Base-by-base conservation (phyloP, 805 yeast genomes). In the Ogataea populi-albae region DNA sequence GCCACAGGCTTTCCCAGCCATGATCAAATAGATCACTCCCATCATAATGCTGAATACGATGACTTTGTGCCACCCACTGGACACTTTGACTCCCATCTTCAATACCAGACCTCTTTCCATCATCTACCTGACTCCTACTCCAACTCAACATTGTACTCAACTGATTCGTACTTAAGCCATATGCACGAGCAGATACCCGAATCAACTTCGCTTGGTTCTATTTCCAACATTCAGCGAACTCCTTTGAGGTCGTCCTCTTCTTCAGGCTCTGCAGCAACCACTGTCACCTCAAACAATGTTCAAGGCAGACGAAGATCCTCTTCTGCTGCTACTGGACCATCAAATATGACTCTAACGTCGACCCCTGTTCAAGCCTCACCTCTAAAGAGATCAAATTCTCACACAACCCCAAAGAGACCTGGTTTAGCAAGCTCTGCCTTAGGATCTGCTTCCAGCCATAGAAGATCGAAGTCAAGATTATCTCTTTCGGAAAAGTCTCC, bases 401-500 rank as follows among this genome's bases (percentile, higher is more conserved):
- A 43, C 24, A 42, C 47, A 8, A 53, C 60, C 3, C 56, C 57
- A 15, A 38, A 54, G 30, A 37, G 54, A n/a, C 37, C 43, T 5
- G 35, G 38, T 23, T 37, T 40, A 5, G 14, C 47, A 6, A 25
- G 34, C 6, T 20, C 37, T 3, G 25, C 37, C 12, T 17, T 30
- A 4, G 28, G 23, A 14, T 6, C 31, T 3, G 27, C 26, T 4
- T 16, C 35, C 6, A 17, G 33, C 11, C 52, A 53, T 27, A 39
- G 45, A 28, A 50, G 53, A 32, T 38, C 52, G 14, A 54, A 46
- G 29, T 45, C 53, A 5, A 46, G 37, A 25, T 32, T 46, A 6
- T 26, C 49, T 8, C 15, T 39, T 12, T 45, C 51, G 14, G 55
- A 57, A 27, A 61, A 55, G 44, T 64, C 70, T 1, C 69, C 71